Evolutionary conservation across 2,329 filamentous ascomycete genomes (phyloP), one percentile per base, ranked within the genome.

Genomic region (Arthroderma sp.): DNA sequence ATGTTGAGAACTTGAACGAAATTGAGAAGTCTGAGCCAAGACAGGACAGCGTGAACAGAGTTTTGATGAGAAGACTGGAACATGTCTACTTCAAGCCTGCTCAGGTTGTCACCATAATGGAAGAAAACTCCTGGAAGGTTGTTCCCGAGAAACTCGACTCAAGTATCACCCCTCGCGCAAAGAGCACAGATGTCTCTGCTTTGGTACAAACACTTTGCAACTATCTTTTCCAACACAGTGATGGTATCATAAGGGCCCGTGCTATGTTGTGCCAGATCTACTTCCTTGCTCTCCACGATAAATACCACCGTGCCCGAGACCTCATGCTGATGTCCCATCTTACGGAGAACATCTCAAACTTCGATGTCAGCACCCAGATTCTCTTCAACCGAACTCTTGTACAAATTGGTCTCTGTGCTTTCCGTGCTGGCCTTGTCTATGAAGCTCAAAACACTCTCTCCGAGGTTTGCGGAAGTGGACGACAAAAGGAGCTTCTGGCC

Each of bases 241-340:
- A 96, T 70, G 91, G 91, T 65, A 97, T 98, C 67, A 91, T 96
- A 68, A 86, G 91, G 63, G 94, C 91, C 60, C 86, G 93, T 60
- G 91, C 93, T 49, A 97, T 98, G 91, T 81, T 98, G 61, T 96
- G 89, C 79, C 90, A 97, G 76, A 93, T 98, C 62, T 98, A 98
- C 79, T 95, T 95, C 84, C 81, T 96, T 65, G 93, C 93, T 54
- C 82, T 98, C 56, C 93, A 98, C 75, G 91, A 96, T 75, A 86
- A 95, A 67, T 98, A 97, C 81, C 97, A 95, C 81, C 89, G 87
- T 75, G 87, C 93, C 67, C 88, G 93, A 64, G 94, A 98, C 74
- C 91, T 98, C 87, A 95, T 97, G 86, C 83, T 98, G 73, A 98
- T 98, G 90, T 98, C 93, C 17, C 93, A 98, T 77, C 79, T 98